These are phyloP conservation scores for Ramaria sp. DNA, from an alignment of 768 basidiomycete species.

Conservation along the genomic window DNA sequence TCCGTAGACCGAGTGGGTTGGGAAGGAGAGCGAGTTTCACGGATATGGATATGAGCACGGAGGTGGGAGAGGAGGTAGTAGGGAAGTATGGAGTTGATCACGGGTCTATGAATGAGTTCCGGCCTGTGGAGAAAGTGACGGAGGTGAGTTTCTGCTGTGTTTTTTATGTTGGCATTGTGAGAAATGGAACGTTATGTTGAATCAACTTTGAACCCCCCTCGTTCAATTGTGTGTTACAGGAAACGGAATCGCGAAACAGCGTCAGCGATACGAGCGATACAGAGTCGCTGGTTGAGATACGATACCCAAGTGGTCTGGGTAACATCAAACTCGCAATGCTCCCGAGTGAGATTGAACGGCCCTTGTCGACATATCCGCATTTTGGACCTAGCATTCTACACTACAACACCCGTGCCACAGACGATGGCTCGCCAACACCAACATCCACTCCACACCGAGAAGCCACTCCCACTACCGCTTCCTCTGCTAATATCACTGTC, in stretches of 20 bases:
- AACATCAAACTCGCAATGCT: neutral
- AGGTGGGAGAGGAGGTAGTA: neutral
- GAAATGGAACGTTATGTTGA: too few relatives aligned
- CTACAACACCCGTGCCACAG: neutral
- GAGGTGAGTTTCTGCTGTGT: neutral
- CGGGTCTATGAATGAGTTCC: neutral
- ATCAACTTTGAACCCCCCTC: too few relatives aligned
- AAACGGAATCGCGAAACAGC: neutral
- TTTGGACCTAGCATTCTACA: neutral
- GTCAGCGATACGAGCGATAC: neutral
- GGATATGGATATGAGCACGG: neutral
- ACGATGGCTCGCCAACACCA: neutral
- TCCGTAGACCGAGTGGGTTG: conserved; percentile 7
- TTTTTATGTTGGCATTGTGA: too few relatives aligned
- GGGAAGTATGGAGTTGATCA: neutral
- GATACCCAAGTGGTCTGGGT: conserved; percentile 8
- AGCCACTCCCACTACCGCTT: too few relatives aligned
- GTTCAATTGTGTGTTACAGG: too few relatives aligned
- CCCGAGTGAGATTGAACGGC: neutral
- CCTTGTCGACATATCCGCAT: conserved; percentile 7
- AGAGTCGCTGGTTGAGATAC: conserved; percentile 4
- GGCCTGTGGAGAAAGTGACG: neutral
- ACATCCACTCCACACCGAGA: neutral
- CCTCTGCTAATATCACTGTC: too few relatives aligned
- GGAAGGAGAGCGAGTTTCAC: neutral